Conservation (phyloP, 495 filamentous ascomycete genomes). For the Aspergillus funiculosus region DNA sequence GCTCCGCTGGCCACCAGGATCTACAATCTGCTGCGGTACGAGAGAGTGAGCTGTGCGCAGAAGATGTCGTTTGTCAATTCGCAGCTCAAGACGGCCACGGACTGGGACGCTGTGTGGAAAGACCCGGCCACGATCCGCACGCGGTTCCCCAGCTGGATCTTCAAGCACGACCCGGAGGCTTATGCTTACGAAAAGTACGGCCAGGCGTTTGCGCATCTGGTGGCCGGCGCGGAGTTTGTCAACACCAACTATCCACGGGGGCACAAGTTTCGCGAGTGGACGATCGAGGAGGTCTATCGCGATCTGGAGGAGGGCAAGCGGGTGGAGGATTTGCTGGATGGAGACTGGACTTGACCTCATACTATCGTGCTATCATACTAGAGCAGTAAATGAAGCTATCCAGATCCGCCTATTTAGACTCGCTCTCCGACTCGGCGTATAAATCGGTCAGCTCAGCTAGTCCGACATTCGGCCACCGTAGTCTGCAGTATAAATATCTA, state of each 20-base stretch:
- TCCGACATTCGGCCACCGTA: no score
- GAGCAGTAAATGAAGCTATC: no score
- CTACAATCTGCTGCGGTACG: slow-evolving; percentile 35
- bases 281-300: slow-evolving; percentile 32
- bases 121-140: background rate
- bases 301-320: slow-evolving; percentile 30
- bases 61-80: slow-evolving; percentile 7
- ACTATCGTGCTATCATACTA: no score
- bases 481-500: background rate
- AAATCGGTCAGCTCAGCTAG: no score
- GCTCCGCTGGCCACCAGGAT: slow-evolving; percentile 38
- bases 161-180: slow-evolving; percentile 56
- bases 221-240: slow-evolving; percentile 21
- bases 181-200: slow-evolving; percentile 53
- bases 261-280: slow-evolving; percentile 26
- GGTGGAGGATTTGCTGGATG: slow-evolving; percentile 21
- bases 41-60: background rate
- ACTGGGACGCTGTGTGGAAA: slow-evolving; percentile 5
- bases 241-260: slow-evolving; percentile 30
- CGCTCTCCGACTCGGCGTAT: no score
- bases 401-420: no score
- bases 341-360: slow-evolving; percentile 11
- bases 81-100: slow-evolving; percentile 2
- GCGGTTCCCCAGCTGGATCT: slow-evolving; percentile 41
- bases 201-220: slow-evolving; percentile 32